These are phyloP conservation scores for Eucommia ulmoides DNA, from an alignment of 257 asterid species.

Conservation along the genomic window DNA sequence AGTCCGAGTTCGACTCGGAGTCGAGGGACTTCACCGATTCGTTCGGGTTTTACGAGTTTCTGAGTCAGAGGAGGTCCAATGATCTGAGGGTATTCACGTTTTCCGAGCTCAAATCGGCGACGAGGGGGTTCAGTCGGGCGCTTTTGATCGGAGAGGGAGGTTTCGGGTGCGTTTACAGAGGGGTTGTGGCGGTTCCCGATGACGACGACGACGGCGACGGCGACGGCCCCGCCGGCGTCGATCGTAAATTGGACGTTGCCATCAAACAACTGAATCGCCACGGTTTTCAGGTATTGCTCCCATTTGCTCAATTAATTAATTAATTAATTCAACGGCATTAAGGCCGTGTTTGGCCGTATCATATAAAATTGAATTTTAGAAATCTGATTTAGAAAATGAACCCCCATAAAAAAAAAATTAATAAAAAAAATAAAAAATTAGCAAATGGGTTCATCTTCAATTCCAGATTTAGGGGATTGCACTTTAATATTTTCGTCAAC, in stretches of 20 bases:
- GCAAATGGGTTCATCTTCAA: too few species aligned
- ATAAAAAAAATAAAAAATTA: too few species aligned
- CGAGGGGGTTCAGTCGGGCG: slow-evolving; percentile 57
- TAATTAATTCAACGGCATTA: too few species aligned
- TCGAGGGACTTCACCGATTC: slow-evolving; percentile 60
- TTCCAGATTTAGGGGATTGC: too few species aligned
- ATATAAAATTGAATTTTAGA: too few species aligned
- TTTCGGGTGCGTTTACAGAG: slow-evolving; percentile 77
- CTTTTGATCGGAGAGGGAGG: slow-evolving; percentile 90
- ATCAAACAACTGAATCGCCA: slow-evolving; percentile 80
- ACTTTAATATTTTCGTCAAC: too few species aligned
- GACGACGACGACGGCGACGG: slow-evolving; percentile 19
- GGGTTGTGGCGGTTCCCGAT: slow-evolving; percentile 28
- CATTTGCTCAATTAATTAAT: too few species aligned
- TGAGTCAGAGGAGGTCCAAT: slow-evolving; percentile 53
- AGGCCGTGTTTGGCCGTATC: too few species aligned
- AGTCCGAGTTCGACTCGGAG: slow-evolving; percentile 69
- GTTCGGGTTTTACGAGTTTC: slow-evolving; percentile 42
- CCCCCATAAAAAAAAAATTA: too few species aligned
- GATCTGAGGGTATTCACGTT: slow-evolving; percentile 61
- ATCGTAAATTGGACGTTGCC: slow-evolving; percentile 47
- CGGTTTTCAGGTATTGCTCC: slow-evolving; percentile 97
- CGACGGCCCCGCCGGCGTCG: slow-evolving; percentile 18
- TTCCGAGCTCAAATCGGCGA: slow-evolving; percentile 62
- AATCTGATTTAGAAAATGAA: too few species aligned